A percentile compares a stretch with the other conserved stretches of the same genome.
Conservation (phyloP, 495 filamentous ascomycete species). For the Penicillium pancosmium region DNA sequence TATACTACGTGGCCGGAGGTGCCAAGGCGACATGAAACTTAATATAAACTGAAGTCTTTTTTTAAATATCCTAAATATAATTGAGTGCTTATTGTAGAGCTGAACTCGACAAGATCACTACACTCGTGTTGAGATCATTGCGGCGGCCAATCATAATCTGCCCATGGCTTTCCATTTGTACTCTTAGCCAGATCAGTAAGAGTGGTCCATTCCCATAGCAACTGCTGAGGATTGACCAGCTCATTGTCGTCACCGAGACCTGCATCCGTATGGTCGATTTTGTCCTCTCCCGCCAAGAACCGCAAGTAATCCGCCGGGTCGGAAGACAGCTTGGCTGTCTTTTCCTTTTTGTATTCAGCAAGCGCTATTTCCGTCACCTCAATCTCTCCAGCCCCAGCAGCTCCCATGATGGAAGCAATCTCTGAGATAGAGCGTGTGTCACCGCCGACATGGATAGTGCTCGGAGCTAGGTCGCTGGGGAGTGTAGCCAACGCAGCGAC, state of each 20-base stretch:
- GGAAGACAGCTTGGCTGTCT: slow-evolving; percentile 12
- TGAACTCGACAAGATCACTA: neutral
- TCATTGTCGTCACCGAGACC: slow-evolving; percentile 23
- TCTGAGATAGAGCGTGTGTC: slow-evolving; percentile 26
- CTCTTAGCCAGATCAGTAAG: slow-evolving; percentile 23
- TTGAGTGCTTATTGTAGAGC: no score
- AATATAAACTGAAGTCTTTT: no score
- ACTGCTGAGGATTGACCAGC: slow-evolving; percentile 8
- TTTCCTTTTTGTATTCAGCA: slow-evolving; percentile 7
- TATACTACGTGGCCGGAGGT: no score
- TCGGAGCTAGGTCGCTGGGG: slow-evolving; percentile 16
- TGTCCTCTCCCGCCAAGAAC: slow-evolving; percentile 30
- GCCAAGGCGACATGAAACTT: no score
- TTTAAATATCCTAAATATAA: no score
- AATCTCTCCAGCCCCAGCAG: slow-evolving; percentile 23
- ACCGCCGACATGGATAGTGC: slow-evolving; percentile 24
- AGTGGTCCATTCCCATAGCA: slow-evolving; percentile 26
- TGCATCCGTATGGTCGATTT: slow-evolving; percentile 24
- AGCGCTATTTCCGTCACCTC: slow-evolving; percentile 19
- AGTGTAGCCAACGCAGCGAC: slow-evolving; percentile 24
- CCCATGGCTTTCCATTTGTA: slow-evolving; percentile 22
- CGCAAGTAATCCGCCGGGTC: slow-evolving; percentile 27
- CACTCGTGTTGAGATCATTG: neutral
- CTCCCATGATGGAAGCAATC: slow-evolving; percentile 26
- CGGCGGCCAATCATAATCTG: slow-evolving; percentile 24